Base-by-base conservation (phyloP, 805 yeast species). In the Candida saitoana region DNA sequence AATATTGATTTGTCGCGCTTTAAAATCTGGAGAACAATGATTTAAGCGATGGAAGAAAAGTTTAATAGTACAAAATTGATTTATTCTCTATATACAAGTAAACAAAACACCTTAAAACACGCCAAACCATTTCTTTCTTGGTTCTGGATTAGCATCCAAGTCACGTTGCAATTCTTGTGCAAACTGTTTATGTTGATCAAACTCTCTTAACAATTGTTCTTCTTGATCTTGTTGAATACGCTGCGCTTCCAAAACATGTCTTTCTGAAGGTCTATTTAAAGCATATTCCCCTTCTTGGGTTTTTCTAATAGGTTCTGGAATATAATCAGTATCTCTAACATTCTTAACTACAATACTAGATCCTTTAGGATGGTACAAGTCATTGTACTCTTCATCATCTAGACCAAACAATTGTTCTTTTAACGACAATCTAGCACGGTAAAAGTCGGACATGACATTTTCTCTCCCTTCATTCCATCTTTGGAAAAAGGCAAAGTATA, bases 381-480 rank as follows among this genome's bases (percentile, higher is more conserved):
- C 95, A 35, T 77, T 78, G 51, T 69, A 69, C 52, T 87, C 90
- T 47, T 74, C 74, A 7, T 73, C 79, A 3, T 75, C 61, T 43
- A 87, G 66, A 1, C 84, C 84, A n/a, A 73, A 46, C 2, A 84
- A 35, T 41, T 57, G 50, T 48, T 80, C 81, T 54, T 85, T 77
- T 36, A 74, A 35, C 30, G 74, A 62, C 34, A 87, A 70, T 48
- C 87, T 80, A 18, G 70, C 58, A 38, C 91, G 62, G 59, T 86
- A 80, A 38, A 84, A 79, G 32, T 75, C 79, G 9, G 87, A 74
- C 62, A 87, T 80, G 5, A 84, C 79, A 53, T 87, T 82, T 43
- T 87, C 91, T 48, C 77, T 76, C 2, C 89, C 89, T 44, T 87
- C 93, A 55, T 87, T 86, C 96, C 96, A 87, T 40, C 88, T 68